phyloP scores from a whole-genome alignment of 768 basidiomycete genomes.

The Calvatia gigantea region DNA sequence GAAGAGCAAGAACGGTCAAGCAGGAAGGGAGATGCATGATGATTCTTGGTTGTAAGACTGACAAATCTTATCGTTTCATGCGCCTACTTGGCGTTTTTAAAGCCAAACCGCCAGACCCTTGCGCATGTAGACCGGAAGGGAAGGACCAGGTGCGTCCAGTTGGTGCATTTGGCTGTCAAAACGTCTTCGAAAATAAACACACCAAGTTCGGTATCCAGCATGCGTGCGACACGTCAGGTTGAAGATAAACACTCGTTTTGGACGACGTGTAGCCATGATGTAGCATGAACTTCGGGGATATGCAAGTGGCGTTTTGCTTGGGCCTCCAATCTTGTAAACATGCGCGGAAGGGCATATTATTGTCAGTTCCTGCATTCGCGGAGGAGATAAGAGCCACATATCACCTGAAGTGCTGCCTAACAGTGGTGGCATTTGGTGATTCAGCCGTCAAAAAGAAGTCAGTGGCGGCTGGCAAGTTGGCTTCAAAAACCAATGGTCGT shows the following conservation, averaged over 20 bases:
- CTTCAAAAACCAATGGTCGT: too few species aligned
- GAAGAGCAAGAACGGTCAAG: not conserved
- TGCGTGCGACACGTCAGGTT: not conserved
- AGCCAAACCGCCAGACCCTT: not conserved
- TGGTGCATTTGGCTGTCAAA: not conserved
- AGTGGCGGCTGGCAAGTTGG: too few species aligned
- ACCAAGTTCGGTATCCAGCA: not conserved
- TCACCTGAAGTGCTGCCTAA: too few species aligned
- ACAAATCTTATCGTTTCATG: not conserved
- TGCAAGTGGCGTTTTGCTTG: not conserved
- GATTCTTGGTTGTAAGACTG: not conserved
- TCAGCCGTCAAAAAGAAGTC: too few species aligned
- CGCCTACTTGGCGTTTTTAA: slow-evolving; percentile 2
- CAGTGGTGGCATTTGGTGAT: too few species aligned
- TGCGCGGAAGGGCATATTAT: too few species aligned
- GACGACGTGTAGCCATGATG: not conserved
- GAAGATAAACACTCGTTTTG: not conserved
- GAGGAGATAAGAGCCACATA: too few species aligned
- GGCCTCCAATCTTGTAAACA: not conserved
- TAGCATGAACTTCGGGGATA: slow-evolving; percentile 6
- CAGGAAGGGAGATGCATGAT: not conserved
- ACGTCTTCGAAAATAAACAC: not conserved
- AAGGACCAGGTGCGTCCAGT: not conserved
- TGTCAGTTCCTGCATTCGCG: too few species aligned
- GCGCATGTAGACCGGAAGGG: not conserved